These are phyloP conservation scores for Incumbomyces lentus DNA, from an alignment of 2,329 filamentous ascomycete species.

Conservation along the genomic window DNA sequence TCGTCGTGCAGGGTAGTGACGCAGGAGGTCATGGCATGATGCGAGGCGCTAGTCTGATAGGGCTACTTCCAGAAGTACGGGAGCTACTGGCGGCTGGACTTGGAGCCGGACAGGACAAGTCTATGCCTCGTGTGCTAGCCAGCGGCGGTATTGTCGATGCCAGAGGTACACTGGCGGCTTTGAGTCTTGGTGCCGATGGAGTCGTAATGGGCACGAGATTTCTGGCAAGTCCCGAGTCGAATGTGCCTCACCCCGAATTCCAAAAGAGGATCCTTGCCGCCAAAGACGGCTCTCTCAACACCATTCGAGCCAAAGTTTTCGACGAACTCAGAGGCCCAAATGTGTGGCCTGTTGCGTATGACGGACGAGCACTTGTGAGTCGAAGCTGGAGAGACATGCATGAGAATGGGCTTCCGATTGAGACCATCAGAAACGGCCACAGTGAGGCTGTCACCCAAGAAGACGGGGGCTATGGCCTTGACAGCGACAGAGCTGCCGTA, in stretches of 20 bases:
- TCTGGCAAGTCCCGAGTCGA: constrained; percentile 42
- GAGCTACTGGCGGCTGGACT: too few species aligned
- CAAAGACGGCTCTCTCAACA: constrained; percentile 42
- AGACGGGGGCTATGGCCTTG: constrained; percentile 42
- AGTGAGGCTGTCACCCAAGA: neutral
- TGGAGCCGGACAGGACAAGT: constrained; percentile 7
- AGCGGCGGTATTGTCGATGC: constrained; percentile 46
- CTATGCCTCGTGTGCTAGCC: constrained; percentile 22
- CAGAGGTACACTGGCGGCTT: constrained; percentile 39
- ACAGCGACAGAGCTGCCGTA: constrained; percentile 45
- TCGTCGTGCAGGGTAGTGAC: constrained; percentile 45
- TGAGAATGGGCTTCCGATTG: constrained; percentile 29
- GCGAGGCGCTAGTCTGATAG: constrained; percentile 36
- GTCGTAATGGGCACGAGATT: constrained; percentile 55
- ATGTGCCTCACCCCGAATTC: constrained; percentile 37
- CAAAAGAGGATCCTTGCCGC: constrained; percentile 39
- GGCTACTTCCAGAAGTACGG: constrained; percentile 44
- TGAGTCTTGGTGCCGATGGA: constrained; percentile 44
- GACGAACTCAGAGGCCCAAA: constrained; percentile 46
- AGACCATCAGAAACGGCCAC: constrained; percentile 39
- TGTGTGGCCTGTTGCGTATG: constrained; percentile 32
- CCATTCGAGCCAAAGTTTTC: constrained; percentile 42
- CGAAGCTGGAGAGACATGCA: constrained; percentile 35
- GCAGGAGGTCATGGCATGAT: constrained; percentile 45
- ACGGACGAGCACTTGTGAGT: constrained; percentile 1